These are phyloP conservation scores for Aspergillus tanneri DNA, from an alignment of 2,329 filamentous ascomycete genomes.

Conservation along the genomic window DNA sequence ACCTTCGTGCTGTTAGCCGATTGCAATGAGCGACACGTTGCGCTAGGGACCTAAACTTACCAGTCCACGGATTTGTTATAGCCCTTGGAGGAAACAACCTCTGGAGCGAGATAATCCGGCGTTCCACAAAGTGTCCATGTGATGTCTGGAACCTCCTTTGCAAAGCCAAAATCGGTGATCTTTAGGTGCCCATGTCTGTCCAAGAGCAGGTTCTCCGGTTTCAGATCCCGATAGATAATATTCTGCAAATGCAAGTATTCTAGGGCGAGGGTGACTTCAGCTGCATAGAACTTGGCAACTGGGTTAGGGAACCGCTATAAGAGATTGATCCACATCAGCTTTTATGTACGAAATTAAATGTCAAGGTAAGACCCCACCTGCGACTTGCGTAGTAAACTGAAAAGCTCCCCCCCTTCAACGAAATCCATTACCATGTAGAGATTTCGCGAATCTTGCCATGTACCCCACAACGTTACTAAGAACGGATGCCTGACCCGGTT, in stretches of 20 bases:
- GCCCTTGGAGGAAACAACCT: slow-evolving; percentile 98
- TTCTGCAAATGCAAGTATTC: slow-evolving; percentile 94
- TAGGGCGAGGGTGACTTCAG: slow-evolving; percentile 90
- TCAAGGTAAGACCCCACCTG: slow-evolving; percentile 57
- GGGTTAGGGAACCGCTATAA: slow-evolving; percentile 91
- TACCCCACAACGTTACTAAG: slow-evolving; percentile 96
- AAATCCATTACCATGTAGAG: slow-evolving; percentile 99
- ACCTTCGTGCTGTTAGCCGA: slow-evolving; percentile 58
- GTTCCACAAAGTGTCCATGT: slow-evolving; percentile 99
- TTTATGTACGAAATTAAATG: slow-evolving; percentile 1
- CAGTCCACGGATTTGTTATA: slow-evolving; percentile 99
- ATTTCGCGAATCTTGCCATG: slow-evolving; percentile 92
- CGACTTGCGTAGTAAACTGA: slow-evolving; percentile 91
- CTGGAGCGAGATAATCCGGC: slow-evolving; percentile 93
- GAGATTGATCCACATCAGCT: background rate
- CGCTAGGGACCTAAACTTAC: slow-evolving; percentile 55
- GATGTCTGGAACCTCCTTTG: slow-evolving; percentile 96
- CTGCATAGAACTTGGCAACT: slow-evolving; percentile 98
- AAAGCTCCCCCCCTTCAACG: slow-evolving; percentile 95
- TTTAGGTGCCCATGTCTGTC: slow-evolving; percentile 93
- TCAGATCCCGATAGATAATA: slow-evolving; percentile 97
- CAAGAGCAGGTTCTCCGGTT: slow-evolving; percentile 88
- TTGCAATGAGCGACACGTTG: no score
- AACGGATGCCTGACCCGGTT: slow-evolving; percentile 97
- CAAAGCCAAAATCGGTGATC: slow-evolving; percentile 98